A percentile compares a stretch with the other conserved stretches of the same genome.
Evolutionary conservation across 495 filamentous ascomycete genomes (phyloP).

Genomic region (Cryomyces antarcticus): DNA sequence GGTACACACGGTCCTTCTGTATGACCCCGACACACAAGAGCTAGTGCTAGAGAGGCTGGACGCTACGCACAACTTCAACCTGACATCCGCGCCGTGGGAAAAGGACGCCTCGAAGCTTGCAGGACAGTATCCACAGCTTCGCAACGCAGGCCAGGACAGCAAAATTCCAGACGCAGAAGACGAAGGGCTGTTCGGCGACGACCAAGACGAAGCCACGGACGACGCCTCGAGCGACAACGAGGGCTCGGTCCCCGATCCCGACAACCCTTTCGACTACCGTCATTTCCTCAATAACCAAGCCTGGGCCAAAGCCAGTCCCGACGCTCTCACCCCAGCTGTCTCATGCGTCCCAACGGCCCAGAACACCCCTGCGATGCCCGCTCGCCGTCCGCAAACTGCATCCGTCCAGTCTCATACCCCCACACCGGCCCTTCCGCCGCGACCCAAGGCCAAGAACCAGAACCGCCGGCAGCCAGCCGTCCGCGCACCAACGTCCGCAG

Average conservation of each 20-base stretch:
- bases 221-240: not conserved
- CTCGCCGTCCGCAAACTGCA: not conserved
- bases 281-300: conserved; percentile 1
- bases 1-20: conserved; percentile 2
- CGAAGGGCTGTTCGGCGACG: conserved; percentile 4
- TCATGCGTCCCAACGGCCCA: not conserved
- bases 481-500: not conserved
- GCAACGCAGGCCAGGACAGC: not conserved
- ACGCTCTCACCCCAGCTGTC: not conserved
- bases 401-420: not conserved
- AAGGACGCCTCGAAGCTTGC: conserved; percentile 1
- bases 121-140: conserved; percentile 4
- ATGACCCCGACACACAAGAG: conserved; percentile 2
- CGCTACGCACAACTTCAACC: conserved; percentile 6
- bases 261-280: conserved; percentile 7
- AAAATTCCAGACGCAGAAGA: conserved; percentile 2
- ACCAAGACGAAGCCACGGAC: conserved; percentile 1
- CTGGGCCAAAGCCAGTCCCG: not conserved
- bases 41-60: conserved; percentile 5
- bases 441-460: not conserved
- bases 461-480: not conserved
- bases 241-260: not conserved
- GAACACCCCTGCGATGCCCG: not conserved
- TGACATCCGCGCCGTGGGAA: conserved; percentile 6
- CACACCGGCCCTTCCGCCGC: not conserved